A percentile compares a stretch with the other conserved stretches of the same genome.
Conservation (phyloP, 2,329 filamentous ascomycete species). For the Chalaropsis ovoidea region DNA sequence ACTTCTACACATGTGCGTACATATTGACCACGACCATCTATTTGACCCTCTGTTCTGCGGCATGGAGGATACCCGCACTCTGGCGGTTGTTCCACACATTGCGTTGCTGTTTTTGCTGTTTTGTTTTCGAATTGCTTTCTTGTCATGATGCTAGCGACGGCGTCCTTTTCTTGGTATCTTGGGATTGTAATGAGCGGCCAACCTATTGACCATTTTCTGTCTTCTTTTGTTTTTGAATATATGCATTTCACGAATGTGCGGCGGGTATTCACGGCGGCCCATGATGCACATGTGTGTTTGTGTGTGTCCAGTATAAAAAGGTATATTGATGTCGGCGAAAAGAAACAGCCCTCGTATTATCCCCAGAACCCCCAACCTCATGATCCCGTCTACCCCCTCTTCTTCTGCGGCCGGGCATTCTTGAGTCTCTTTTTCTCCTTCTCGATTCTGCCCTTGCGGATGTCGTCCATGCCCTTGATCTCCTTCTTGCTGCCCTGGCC, state of each 20-base stretch:
- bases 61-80: background rate
- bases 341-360: conserved; percentile 1
- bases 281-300: too few relatives aligned
- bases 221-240: conserved; percentile 22
- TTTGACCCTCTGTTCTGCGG: background rate
- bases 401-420: conserved; percentile 72
- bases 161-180: background rate
- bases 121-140: background rate
- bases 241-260: background rate
- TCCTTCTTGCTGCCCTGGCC: conserved; percentile 64
- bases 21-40: background rate
- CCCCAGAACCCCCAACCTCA: background rate
- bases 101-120: background rate
- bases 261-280: too few relatives aligned
- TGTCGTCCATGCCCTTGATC: conserved; percentile 71
- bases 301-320: background rate
- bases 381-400: conserved; percentile 31
- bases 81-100: background rate
- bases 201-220: conserved; percentile 14
- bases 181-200: conserved; percentile 1
- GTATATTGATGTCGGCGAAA: conserved; percentile 2
- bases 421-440: conserved; percentile 71
- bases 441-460: conserved; percentile 68
- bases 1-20: background rate
- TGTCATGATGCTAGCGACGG: conserved; percentile 18